Percentiles rank a stretch among this genome's conserved stretches.
phyloP scores from a whole-genome alignment of 495 filamentous ascomycete genomes.

The Penicillium manginii region DNA sequence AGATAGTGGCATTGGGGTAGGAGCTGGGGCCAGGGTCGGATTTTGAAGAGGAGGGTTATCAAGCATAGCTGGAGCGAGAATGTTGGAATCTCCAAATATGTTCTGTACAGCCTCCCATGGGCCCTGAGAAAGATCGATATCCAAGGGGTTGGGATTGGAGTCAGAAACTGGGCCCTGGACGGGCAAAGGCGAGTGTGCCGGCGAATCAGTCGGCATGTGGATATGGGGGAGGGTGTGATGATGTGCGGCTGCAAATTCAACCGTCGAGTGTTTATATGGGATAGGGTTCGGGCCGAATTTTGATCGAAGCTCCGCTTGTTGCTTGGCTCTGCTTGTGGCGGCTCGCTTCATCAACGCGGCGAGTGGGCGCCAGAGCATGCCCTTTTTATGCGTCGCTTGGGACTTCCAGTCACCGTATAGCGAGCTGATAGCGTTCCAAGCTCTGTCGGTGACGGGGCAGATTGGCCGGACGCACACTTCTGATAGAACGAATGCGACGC shows the following conservation, averaged over 20 bases:
- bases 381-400: constrained; percentile 57
- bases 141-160: constrained; percentile 11
- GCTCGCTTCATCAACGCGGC: constrained; percentile 73
- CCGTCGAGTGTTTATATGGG: constrained; percentile 4
- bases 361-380: constrained; percentile 75
- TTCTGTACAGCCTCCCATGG: constrained; percentile 31
- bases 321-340: constrained; percentile 34
- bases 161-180: background rate
- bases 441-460: constrained; percentile 73
- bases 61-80: constrained; percentile 23
- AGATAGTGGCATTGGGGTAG: constrained; percentile 13
- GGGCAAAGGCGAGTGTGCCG: constrained; percentile 6
- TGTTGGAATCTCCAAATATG: constrained; percentile 39
- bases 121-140: constrained; percentile 38
- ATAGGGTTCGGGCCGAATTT: constrained; percentile 23
- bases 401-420: constrained; percentile 60
- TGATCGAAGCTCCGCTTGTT: constrained; percentile 33
- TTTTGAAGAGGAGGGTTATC: constrained; percentile 13
- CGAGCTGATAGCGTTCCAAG: constrained; percentile 73
- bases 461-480: constrained; percentile 76
- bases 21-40: constrained; percentile 4
- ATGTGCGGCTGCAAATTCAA: constrained; percentile 7
- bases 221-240: constrained; percentile 21
- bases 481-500: constrained; percentile 72
- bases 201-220: constrained; percentile 15